phyloP scores from a whole-genome alignment of 352 stramenopile genomes.

The Nothophytophthora sp. region DNA sequence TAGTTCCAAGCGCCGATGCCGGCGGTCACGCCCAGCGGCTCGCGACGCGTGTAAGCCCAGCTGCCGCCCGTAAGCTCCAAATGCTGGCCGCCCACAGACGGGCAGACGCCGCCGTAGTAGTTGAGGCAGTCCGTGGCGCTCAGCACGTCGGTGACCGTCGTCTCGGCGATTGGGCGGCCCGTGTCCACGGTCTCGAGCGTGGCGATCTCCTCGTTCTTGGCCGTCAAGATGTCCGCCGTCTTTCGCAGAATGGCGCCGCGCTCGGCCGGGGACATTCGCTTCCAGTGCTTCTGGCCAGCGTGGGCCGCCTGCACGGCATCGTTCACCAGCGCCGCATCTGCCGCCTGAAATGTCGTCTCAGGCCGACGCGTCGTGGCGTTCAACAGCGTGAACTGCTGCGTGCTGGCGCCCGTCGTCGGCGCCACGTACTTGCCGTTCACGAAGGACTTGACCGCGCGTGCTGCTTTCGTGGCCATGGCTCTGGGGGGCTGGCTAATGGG shows the following conservation, averaged over 20 bases:
- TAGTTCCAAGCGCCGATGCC: conserved; percentile 88
- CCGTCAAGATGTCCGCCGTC: conserved; percentile 60
- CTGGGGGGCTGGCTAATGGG: too few species aligned
- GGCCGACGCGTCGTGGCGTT: conserved; percentile 51
- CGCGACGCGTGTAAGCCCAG: conserved; percentile 78
- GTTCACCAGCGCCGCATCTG: conserved; percentile 48
- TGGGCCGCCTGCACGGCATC: conserved; percentile 44
- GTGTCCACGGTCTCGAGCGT: conserved; percentile 80
- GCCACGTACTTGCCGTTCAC: conserved; percentile 67
- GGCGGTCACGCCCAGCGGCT: conserved; percentile 71
- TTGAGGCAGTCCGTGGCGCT: conserved; percentile 79
- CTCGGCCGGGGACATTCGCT: conserved; percentile 52
- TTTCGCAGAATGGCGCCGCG: conserved; percentile 66
- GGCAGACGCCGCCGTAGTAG: conserved; percentile 71
- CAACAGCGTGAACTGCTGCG: conserved; percentile 49
- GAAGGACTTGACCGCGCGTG: conserved; percentile 61
- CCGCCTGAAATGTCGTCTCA: conserved; percentile 56
- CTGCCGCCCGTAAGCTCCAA: conserved; percentile 61
- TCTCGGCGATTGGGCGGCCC: conserved; percentile 76
- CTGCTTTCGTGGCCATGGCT: too few species aligned
- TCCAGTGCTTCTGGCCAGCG: conserved; percentile 66
- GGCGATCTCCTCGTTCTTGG: conserved; percentile 64
- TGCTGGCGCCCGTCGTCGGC: conserved; percentile 3
- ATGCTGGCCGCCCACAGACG: conserved; percentile 70
- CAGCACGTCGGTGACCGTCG: conserved; percentile 60